phyloP scores from a whole-genome alignment of 371 early-diverging fungal species.

The Mortierella sp. region DNA sequence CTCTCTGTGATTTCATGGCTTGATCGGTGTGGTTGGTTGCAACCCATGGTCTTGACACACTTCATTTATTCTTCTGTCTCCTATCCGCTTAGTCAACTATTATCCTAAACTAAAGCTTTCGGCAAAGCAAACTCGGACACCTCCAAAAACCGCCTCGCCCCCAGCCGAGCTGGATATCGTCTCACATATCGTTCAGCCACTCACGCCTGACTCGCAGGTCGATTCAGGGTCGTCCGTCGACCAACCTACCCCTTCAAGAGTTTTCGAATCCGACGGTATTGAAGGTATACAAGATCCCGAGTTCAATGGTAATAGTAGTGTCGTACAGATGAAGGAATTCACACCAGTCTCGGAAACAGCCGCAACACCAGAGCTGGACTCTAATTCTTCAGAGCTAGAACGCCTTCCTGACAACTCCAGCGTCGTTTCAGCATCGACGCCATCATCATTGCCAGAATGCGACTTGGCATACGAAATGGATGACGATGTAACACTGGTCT shows the following conservation, averaged over 20 bases:
- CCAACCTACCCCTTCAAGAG: not conserved
- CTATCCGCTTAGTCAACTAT: constrained; percentile 33
- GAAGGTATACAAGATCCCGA: not conserved
- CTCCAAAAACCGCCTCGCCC: constrained; percentile 19
- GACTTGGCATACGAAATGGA: not conserved
- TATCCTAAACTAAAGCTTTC: constrained; percentile 18
- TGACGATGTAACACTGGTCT: too few relatives aligned
- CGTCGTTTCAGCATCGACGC: not conserved
- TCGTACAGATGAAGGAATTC: not conserved
- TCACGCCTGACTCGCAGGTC: constrained; percentile 17
- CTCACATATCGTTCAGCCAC: constrained; percentile 13
- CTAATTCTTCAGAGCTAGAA: too few relatives aligned
- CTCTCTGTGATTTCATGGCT: too few relatives aligned
- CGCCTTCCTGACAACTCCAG: too few relatives aligned
- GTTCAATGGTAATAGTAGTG: not conserved
- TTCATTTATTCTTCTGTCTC: too few relatives aligned
- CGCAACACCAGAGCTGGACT: not conserved
- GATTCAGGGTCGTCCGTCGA: constrained; percentile 1
- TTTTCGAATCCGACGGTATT: not conserved
- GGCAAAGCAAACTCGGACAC: constrained; percentile 12
- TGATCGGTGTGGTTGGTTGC: too few relatives aligned
- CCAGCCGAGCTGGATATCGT: constrained; percentile 33
- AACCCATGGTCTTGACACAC: too few relatives aligned
- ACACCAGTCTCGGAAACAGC: not conserved
- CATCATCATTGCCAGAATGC: not conserved